Evolutionary conservation across 257 asterid genomes (phyloP), one percentile per base, ranked within the genome.

Genomic region (Jacaranda copaia): DNA sequence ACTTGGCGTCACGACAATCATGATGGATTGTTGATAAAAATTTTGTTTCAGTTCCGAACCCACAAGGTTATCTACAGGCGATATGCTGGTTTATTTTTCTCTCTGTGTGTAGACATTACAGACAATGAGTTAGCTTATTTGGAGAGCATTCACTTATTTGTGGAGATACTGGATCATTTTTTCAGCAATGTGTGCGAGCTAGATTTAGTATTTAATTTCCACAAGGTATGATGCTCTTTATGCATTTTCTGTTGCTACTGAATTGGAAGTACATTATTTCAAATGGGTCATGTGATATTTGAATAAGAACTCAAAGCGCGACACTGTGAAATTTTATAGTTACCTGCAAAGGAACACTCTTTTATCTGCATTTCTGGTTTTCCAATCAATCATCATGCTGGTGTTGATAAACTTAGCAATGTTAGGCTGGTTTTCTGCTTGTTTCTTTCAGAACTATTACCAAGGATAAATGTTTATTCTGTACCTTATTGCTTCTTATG

Each of bases 161-260:
- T 96, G 82, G 99, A 96, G 97, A 96, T 96, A 72, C 86, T 96
- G 43, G 98, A 96, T 75, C 98, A 96, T 73, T 96, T 91, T 70
- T 96, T 96, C 91, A 92, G 99, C 96, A 96, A 96, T 38, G 98
- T 93, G n/a, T 96, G 98, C 40, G 99, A 93, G 90, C 89, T 96
- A 36, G 99, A 96, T 87, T 81, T 96, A 76, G 98, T 96, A 16
- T 96, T 91, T 81, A 96, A 96, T 83, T 93, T 96, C 85, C 98
- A 96, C 89, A 96, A 96, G 98, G 99, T 96, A 82, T 70, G 86
- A 16, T 77, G 36, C 56, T 52, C 58, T 42, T 58, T 60, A 61
- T 58, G 43, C 49, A 46, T 43, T 58, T 68, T n/a, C 51, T n/a
- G 4, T 80, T 63, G 60, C 42, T 56, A 19, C 49, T 55, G 52